Percentiles rank a stretch among this genome's conserved stretches.
Conservation (phyloP, 768 basidiomycete species). For the Lentinula boryana region DNA sequence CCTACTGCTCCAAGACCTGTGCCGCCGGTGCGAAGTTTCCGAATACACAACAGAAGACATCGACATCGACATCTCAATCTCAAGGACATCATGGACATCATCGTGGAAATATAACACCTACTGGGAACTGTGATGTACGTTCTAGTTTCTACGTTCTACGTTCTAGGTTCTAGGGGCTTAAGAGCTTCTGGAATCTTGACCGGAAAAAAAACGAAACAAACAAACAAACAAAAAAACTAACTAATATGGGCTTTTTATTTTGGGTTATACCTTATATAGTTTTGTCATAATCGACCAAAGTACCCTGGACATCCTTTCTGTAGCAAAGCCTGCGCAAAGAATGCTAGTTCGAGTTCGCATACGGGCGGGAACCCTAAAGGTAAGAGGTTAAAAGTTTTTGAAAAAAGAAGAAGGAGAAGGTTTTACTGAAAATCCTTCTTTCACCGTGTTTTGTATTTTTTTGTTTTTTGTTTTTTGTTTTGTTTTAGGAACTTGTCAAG, state of each 20-base stretch:
- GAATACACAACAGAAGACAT: conserved; percentile 14
- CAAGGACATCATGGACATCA: conserved; percentile 1
- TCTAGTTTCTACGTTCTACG: not conserved
- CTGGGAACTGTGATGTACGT: conserved; percentile 46
- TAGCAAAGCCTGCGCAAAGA: conserved; percentile 55
- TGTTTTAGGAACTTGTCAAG: conserved; percentile 38
- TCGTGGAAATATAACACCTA: conserved; percentile 18
- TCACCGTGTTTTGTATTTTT: not conserved
- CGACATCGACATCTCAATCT: too few relatives aligned
- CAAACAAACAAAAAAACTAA: too few relatives aligned
- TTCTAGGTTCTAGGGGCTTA: too few relatives aligned
- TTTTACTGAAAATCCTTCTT: not conserved
- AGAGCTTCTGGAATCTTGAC: too few relatives aligned
- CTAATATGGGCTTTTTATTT: too few relatives aligned
- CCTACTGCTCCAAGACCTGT: conserved; percentile 56
- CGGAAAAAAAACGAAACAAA: too few relatives aligned
- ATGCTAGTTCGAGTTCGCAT: conserved; percentile 21
- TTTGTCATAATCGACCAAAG: conserved; percentile 56
- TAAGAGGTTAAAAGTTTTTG: not conserved
- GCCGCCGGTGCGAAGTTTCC: conserved; percentile 38
- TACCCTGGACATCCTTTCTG: conserved; percentile 60
- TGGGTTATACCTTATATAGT: conserved; percentile 26
- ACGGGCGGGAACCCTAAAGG: conserved; percentile 6
- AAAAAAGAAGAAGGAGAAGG: not conserved
- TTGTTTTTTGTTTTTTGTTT: too few relatives aligned